phyloP scores from a whole-genome alignment of 495 filamentous ascomycete species.

The Astrocystis sublimbata region DNA sequence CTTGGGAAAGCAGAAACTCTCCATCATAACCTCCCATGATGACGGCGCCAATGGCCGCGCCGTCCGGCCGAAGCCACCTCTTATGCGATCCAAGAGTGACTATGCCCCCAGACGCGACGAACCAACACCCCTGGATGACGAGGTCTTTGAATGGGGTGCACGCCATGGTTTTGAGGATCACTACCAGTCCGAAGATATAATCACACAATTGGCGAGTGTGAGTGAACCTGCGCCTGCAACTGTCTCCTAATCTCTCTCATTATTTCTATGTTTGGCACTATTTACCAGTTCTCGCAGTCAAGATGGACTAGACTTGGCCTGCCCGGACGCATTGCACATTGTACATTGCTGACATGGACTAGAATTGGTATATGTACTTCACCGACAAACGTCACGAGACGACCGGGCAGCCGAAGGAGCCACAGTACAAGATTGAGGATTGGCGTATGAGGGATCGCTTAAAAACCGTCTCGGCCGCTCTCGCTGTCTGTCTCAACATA shows the following conservation, averaged over 20 bases:
- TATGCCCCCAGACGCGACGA: slow-evolving; percentile 56
- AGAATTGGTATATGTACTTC: slow-evolving; percentile 98
- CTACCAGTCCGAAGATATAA: slow-evolving; percentile 66
- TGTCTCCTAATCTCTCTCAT: slow-evolving; percentile 36
- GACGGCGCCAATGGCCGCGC: slow-evolving; percentile 30
- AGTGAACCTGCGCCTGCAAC: slow-evolving; percentile 44
- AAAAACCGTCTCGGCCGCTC: slow-evolving; percentile 93
- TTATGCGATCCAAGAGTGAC: slow-evolving; percentile 73
- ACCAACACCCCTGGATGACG: slow-evolving; percentile 38
- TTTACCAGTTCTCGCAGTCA: too few relatives aligned
- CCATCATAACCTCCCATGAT: slow-evolving; percentile 22
- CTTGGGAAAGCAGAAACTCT: slow-evolving; percentile 26
- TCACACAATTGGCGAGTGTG: slow-evolving; percentile 57
- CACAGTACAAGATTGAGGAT: slow-evolving; percentile 67
- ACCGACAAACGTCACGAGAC: slow-evolving; percentile 97
- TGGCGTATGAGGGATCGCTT: slow-evolving; percentile 96
- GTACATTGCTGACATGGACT: slow-evolving; percentile 10
- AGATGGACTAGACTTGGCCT: too few relatives aligned
- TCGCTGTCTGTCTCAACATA: slow-evolving; percentile 94
- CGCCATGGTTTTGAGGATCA: slow-evolving; percentile 71
- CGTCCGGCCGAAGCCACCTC: slow-evolving; percentile 50
- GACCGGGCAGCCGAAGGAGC: slow-evolving; percentile 79
- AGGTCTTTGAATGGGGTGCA: slow-evolving; percentile 53
- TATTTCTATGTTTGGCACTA: slow-evolving; percentile 39
- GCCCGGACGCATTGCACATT: too few relatives aligned